These are phyloP conservation scores for Melocanna baccifera DNA, from an alignment of 176 grass and related monocot species.

Conservation along the genomic window DNA sequence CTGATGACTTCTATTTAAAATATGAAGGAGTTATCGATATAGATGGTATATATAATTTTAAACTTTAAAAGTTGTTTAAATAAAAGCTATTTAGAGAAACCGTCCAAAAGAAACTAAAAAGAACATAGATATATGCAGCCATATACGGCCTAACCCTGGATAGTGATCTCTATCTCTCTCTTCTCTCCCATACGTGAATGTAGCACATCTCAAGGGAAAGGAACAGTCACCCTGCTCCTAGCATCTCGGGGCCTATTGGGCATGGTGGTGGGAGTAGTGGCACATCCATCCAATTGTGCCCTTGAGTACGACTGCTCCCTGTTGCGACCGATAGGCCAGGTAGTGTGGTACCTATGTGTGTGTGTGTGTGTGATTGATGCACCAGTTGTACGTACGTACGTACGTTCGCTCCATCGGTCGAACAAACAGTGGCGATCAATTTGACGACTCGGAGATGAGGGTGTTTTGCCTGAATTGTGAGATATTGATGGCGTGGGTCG, in stretches of 20 bases:
- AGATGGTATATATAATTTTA: too few species aligned
- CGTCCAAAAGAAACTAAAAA: too few species aligned
- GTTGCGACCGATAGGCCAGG: not conserved
- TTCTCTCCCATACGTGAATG: not conserved
- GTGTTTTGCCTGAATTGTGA: not conserved
- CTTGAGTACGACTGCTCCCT: not conserved
- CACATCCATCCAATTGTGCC: not conserved
- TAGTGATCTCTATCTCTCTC: not conserved
- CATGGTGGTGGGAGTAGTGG: not conserved
- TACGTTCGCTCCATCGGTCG: not conserved
- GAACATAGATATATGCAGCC: too few species aligned
- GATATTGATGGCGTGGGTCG: not conserved
- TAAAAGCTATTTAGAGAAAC: too few species aligned
- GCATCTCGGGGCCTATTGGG: not conserved
- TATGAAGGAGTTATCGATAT: rapidly evolving
- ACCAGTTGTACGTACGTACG: not conserved
- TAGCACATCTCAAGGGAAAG: not conserved
- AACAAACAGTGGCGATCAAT: not conserved
- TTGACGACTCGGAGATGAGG: not conserved
- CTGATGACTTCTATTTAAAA: too few species aligned
- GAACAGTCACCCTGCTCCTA: constrained; percentile 8
- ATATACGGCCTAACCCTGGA: not conserved
- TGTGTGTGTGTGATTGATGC: not conserved
- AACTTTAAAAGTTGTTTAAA: rapidly evolving
- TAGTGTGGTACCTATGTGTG: not conserved